Evolutionary conservation across 192 early-diverging fungal genomes (phyloP), one percentile per base, ranked within the genome.

Genomic region (Phlyctochytrium planicorne): DNA sequence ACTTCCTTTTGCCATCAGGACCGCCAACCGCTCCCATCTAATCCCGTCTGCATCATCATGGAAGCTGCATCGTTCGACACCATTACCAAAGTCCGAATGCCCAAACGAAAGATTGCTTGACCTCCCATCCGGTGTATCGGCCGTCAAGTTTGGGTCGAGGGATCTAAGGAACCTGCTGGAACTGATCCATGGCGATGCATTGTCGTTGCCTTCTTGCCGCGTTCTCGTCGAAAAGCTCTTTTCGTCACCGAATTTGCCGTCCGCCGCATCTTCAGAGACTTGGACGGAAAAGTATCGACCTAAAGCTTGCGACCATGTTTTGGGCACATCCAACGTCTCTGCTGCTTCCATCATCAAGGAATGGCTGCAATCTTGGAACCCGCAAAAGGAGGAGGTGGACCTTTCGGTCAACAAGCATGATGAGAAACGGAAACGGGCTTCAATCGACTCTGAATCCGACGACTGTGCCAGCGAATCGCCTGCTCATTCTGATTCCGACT

Each of bases 231-330:
- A 50, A 10, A n/a, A 10, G 40, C 40, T 50, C 12, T 50, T 50
- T 10, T n/a, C 40, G 10, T n/a, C 40, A 14, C 12, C 12, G 10
- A 50, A 50, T n/a, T 10, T 14, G 40, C 40, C 40, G 40, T n/a
- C 10, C 40, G 40, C 40, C 10, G 12, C 40, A n/a, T 14, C n/a
- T n/a, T 50, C 40, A n/a, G 40, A 50, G 10, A 10, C n/a, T 10
- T 70, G 68, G 68, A 29, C 24, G 16, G 68, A 70, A 6, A 52
- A 52, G 31, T 70, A 60, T 34, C 60, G 52, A 27, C 68, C 68
- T 6, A 24, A 27, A 0, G 17, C 27, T 1, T 25, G n/a, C 6
- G 52, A 17, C 24, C 17, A 63, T 33, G 0, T 70, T 20, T 17
- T 70, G 17, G 68, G 68, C 23, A 2, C 16, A 27, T 3, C 23